Evolutionary conservation across 2,329 filamentous ascomycete species (phyloP).

Genomic region (Talaromyces piceae): DNA sequence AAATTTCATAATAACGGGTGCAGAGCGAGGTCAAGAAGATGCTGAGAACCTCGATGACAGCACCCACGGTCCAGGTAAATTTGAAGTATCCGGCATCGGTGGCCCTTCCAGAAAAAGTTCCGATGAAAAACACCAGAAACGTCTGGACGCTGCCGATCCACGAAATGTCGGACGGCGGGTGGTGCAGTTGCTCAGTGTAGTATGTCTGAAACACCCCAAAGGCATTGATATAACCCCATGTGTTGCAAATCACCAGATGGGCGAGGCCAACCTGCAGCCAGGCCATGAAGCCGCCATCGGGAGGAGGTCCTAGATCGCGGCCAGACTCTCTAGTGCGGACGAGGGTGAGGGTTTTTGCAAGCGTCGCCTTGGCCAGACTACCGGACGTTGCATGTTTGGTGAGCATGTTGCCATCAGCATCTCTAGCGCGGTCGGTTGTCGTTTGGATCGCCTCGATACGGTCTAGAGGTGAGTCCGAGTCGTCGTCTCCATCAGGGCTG

Average conservation of each 20-base stretch:
- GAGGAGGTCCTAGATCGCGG: constrained; percentile 14
- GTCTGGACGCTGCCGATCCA: constrained; percentile 44
- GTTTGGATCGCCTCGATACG: not conserved
- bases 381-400: not conserved
- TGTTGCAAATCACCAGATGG: constrained; percentile 23
- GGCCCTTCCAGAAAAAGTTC: constrained; percentile 34
- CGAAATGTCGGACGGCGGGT: constrained; percentile 32
- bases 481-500: not conserved
- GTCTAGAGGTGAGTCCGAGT: not conserved
- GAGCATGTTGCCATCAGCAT: not conserved
- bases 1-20: constrained; percentile 42
- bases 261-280: constrained; percentile 25
- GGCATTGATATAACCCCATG: constrained; percentile 21
- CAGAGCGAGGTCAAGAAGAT: constrained; percentile 41
- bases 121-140: constrained; percentile 40
- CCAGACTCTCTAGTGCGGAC: constrained; percentile 10
- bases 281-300: constrained; percentile 24
- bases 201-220: constrained; percentile 42
- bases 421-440: not conserved
- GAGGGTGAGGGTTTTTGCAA: constrained; percentile 5
- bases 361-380: not conserved
- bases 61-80: constrained; percentile 18
- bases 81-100: constrained; percentile 38
- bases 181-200: constrained; percentile 28
- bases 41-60: constrained; percentile 33